Evolutionary conservation across 169 alveolate species (phyloP).

Genomic region (Miamiensis avidus): DNA sequence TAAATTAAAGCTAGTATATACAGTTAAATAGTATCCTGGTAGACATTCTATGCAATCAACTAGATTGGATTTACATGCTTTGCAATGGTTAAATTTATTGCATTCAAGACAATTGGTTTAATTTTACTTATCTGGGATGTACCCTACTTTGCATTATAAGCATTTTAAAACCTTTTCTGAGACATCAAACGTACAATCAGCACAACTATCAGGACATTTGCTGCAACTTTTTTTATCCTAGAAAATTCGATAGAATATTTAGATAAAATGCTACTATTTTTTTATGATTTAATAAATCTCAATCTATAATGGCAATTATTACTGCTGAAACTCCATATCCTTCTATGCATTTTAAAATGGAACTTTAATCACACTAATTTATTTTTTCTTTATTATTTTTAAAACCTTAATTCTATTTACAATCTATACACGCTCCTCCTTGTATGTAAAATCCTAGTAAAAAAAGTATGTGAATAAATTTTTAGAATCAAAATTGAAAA

Average conservation of each 20-base stretch:
- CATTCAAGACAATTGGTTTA: background rate
- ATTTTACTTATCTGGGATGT: background rate
- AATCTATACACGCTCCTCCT: too few relatives aligned
- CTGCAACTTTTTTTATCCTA: background rate
- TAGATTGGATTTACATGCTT: background rate
- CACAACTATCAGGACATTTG: background rate
- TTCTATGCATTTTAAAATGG: background rate
- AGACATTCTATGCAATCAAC: background rate
- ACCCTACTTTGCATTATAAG: background rate
- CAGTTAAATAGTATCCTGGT: background rate
- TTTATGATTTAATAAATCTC: too few relatives aligned
- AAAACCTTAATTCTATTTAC: too few relatives aligned
- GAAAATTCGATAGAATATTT: too few relatives aligned
- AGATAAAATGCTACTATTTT: background rate
- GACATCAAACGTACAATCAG: background rate
- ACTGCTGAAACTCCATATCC: background rate
- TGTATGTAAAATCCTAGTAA: too few relatives aligned
- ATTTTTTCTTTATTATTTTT: background rate
- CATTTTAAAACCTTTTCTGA: background rate
- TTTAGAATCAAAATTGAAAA: too few relatives aligned
- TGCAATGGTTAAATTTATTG: background rate
- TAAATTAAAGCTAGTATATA: too few relatives aligned
- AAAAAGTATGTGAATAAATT: too few relatives aligned
- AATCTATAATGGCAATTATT: background rate
- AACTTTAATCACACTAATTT: background rate